Conservation (phyloP, 768 basidiomycete species). For the Auriscalpium vulgare region DNA sequence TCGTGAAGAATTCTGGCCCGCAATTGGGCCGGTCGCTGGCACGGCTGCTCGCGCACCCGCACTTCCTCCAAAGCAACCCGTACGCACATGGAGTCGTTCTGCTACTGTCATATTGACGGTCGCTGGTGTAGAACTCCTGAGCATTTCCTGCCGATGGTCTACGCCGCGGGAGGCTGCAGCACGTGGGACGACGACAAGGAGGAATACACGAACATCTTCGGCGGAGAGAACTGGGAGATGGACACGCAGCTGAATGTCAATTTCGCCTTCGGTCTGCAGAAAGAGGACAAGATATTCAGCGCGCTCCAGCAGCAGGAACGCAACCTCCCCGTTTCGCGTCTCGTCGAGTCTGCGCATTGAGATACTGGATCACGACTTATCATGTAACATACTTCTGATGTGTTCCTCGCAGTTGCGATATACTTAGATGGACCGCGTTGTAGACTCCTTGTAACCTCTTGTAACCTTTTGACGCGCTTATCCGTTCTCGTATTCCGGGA, state of each 20-base stretch:
- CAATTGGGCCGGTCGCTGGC: conserved; percentile 1
- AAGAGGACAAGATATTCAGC: background rate
- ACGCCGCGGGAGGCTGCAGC: conserved; percentile 4
- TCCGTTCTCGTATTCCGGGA: too few relatives aligned
- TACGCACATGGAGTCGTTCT: background rate
- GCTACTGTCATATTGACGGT: background rate
- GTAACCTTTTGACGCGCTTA: too few relatives aligned
- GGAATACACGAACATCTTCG: conserved; percentile 1
- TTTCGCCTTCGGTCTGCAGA: conserved; percentile 3
- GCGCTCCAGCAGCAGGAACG: background rate
- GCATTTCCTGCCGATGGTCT: conserved; percentile 5
- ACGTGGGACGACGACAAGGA: conserved; percentile 2
- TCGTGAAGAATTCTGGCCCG: conserved; percentile 1
- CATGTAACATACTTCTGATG: background rate
- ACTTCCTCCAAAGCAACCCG: conserved; percentile 5
- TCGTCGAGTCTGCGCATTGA: background rate
- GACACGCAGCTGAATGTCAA: conserved; percentile 6
- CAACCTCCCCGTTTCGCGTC: background rate
- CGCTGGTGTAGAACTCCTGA: background rate
- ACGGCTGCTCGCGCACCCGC: conserved; percentile 3
- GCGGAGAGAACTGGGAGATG: conserved; percentile 7
- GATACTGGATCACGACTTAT: background rate
- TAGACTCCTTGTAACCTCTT: too few relatives aligned
- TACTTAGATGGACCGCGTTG: too few relatives aligned
- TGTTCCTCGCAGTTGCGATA: too few relatives aligned